These are phyloP conservation scores for Cryptococcus wingfieldii DNA, from an alignment of 1,284 basidiomycete species.

Conservation along the genomic window DNA sequence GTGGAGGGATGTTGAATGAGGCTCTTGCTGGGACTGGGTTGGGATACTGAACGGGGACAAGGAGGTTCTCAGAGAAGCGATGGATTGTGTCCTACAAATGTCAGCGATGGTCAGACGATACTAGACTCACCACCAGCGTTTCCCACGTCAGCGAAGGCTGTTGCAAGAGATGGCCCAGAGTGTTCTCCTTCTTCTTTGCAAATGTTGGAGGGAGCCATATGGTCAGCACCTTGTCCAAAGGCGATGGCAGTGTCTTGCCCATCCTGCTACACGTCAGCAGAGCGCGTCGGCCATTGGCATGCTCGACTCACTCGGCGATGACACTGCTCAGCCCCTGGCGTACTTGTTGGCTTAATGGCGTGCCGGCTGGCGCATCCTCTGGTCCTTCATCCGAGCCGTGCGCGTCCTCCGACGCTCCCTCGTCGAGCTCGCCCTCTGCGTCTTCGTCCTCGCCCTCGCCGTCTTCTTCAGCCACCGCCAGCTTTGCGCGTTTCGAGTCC, in stretches of 20 bases:
- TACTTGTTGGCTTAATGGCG: conserved; percentile 20
- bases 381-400: not conserved
- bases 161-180: conserved; percentile 34
- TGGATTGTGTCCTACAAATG: conserved; percentile 32
- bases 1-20: conserved; percentile 35
- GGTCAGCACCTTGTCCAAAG: conserved; percentile 32
- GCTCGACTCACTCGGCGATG: conserved; percentile 30
- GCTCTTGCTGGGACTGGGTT: conserved; percentile 39
- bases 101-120: conserved; percentile 4
- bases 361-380: conserved; percentile 3
- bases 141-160: conserved; percentile 39
- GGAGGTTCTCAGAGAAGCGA: conserved; percentile 36
- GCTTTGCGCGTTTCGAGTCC: no score
- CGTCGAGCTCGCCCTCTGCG: conserved; percentile 2
- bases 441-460: conserved; percentile 2
- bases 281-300: not conserved
- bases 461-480: conserved; percentile 5
- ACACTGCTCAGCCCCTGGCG: conserved; percentile 34
- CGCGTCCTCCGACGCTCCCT: conserved; percentile 1
- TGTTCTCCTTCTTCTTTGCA: conserved; percentile 36
- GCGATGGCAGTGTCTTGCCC: conserved; percentile 34
- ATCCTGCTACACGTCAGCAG: conserved; percentile 23
- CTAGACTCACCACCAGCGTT: conserved; percentile 27
- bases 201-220: conserved; percentile 41
- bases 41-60: conserved; percentile 40